phyloP scores from a whole-genome alignment of 1,284 basidiomycete species.

The Sanghuangporus weigelae region DNA sequence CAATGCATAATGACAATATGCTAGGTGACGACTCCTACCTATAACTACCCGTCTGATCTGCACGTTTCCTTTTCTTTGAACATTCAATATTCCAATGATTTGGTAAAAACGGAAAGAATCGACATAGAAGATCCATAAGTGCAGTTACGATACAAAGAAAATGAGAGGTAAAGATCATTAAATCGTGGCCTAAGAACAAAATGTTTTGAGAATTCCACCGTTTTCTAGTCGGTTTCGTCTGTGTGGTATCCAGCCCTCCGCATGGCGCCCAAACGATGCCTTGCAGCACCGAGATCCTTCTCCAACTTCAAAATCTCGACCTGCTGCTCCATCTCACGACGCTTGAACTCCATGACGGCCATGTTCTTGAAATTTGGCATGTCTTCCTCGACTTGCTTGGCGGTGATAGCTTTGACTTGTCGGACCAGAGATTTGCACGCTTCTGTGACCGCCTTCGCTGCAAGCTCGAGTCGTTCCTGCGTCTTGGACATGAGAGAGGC shows the following conservation, averaged over 20 bases:
- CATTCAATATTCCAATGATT: not conserved
- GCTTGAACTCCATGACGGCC: conserved; percentile 96
- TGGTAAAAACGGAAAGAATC: not conserved
- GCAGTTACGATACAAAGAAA: conserved; percentile 1
- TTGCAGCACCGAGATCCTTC: conserved; percentile 89
- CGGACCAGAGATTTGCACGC: conserved; percentile 97
- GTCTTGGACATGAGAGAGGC: conserved; percentile 98
- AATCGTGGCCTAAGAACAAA: not conserved
- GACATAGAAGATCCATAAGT: not conserved
- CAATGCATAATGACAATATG: conserved; percentile 9
- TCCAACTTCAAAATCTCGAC: conserved; percentile 96
- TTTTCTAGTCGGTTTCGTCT: conserved; percentile 60
- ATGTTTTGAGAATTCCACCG: not conserved
- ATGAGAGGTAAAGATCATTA: not conserved
- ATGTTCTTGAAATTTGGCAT: conserved; percentile 88
- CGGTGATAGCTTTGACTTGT: conserved; percentile 94
- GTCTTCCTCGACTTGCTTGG: conserved; percentile 76
- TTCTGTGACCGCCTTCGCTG: conserved; percentile 96
- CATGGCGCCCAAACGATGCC: conserved; percentile 85
- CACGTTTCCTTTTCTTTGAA: not conserved
- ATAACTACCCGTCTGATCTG: not conserved
- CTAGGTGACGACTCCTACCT: not conserved
- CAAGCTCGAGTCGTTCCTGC: conserved; percentile 92
- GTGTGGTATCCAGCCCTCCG: conserved; percentile 87
- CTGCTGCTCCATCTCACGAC: conserved; percentile 97